These are phyloP conservation scores for Plenodomus biglobosus DNA, from an alignment of 2,329 filamentous ascomycete genomes.

Conservation along the genomic window DNA sequence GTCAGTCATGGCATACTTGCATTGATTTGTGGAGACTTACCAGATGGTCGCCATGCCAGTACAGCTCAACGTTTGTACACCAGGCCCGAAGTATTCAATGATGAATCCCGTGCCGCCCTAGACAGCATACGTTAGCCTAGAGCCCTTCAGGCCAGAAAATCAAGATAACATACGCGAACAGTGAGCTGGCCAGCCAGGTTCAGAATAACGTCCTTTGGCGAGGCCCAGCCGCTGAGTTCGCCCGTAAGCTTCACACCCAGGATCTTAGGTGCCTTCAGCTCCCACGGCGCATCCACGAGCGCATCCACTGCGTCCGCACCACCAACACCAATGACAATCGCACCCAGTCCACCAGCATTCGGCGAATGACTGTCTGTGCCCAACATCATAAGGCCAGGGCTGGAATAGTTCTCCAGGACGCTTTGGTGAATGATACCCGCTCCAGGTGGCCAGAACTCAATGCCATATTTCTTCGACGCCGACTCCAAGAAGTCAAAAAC, in stretches of 20 bases:
- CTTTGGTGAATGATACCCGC: slow-evolving; percentile 76
- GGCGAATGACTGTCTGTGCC: slow-evolving; percentile 97
- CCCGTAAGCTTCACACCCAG: slow-evolving; percentile 84
- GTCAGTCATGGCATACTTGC: slow-evolving; percentile 5
- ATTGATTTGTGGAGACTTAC: neutral
- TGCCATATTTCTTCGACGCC: slow-evolving; percentile 59
- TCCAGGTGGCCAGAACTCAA: slow-evolving; percentile 48
- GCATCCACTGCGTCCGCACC: slow-evolving; percentile 97
- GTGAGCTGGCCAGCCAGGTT: slow-evolving; percentile 86
- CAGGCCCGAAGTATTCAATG: slow-evolving; percentile 90
- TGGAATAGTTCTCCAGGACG: slow-evolving; percentile 94
- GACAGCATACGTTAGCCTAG: slow-evolving; percentile 13
- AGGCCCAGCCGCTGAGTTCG: slow-evolving; percentile 83
- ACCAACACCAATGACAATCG: slow-evolving; percentile 94
- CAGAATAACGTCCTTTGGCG: slow-evolving; percentile 94
- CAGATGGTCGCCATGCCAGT: slow-evolving; percentile 92
- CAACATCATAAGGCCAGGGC: slow-evolving; percentile 98
- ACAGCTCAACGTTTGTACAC: slow-evolving; percentile 82
- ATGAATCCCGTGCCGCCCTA: slow-evolving; percentile 88
- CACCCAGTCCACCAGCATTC: slow-evolving; percentile 91
- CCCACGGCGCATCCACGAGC: slow-evolving; percentile 94
- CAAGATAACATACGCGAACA: slow-evolving; percentile 61
- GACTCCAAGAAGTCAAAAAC: slow-evolving; percentile 97
- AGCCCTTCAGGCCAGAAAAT: neutral
- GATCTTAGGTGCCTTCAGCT: slow-evolving; percentile 90